Base-by-base conservation (phyloP, 2,329 filamentous ascomycete genomes). In the Pyricularia sp. region DNA sequence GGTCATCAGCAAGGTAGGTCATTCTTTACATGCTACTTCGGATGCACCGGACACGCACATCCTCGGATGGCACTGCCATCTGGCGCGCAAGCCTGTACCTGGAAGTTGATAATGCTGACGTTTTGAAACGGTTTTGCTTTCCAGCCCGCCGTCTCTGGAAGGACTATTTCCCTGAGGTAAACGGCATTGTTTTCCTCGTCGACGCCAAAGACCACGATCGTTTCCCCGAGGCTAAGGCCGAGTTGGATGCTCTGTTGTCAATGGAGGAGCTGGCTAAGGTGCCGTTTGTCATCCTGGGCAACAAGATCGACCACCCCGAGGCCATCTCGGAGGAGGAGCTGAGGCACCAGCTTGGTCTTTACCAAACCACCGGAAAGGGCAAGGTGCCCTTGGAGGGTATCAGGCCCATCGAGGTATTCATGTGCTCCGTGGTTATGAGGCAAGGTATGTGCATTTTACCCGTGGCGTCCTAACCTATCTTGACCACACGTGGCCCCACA, bases 261-360 rank as follows among this genome's bases (percentile, higher is more conserved):
- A 97, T 99, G 93, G 94, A 99, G 80, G 93, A 97, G 75, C 86
- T 99, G 53, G 82, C 86, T 75, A 97, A 96, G 83, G 94, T 96
- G 9, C 94, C 94, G 65, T 97, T 97, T 77, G 86, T 97, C 67
- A 87, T 99, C 71, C 86, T 99, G 68, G 94, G 94, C 72, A 99
- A 99, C 87, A 99, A 99, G 87, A 99, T 99, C 77, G 94, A 99
- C 78, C 93, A 97, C 81, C 93, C 93, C 64, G 90, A 96, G 71
- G 94, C 94, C 68, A 88, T 97, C 65, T 93, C 89, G 69, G 94
- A 99, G 83, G 93, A 97, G 72, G 91, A 97, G 81, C 84, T 97
- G 74, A 86, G 94, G 77, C 88, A 93, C 75, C 89, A 93, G 76
- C 83, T 99, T 66, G 94, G 94, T 68, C 79, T 99, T 73, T 97